Evolutionary conservation across 306 rosid species (phyloP), one percentile per base, ranked within the genome.

Genomic region (Cicer cuneatum): DNA sequence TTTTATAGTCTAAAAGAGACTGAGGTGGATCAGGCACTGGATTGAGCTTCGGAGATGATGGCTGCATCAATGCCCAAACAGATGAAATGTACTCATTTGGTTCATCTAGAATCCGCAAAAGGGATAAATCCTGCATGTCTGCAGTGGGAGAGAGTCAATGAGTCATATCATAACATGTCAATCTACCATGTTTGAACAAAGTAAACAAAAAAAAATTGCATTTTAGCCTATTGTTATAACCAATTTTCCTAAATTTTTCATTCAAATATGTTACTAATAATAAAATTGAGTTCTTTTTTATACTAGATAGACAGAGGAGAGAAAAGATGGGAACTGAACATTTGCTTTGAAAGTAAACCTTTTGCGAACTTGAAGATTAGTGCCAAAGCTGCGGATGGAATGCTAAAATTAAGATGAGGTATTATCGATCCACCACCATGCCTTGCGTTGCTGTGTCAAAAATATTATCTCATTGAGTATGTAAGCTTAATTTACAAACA

Each of bases 351-450:
- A 66, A 74, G 62, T 71, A 58, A 13, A 93, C 98, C 96, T 87
- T 85, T 73, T 37, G 97, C 85, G 73, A 90, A 91, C 71, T 66
- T 80, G 81, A 83, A 81, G 78, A 94, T 83, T 69, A 96, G 95
- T 46, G 82, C 80, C 82, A 94, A 82, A 78, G 90, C 96, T 3
- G 86, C 89, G 76, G 85, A 86, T 12, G 98, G 98, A 83, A 94
- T 90, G 86, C 96, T 91, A 86, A 94, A 94, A 87, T 94, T 94
- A 83, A 94, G 82, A 86, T 94, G 90, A 2, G 98, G 97, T 83
- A 94, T 91, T 67, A 82, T 73, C 7, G 86, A 83, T 72, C 97
- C 96, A 62, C 98, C 96, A 56, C 96, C 88, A 48, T 94, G 97
- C 87, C 90, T 87, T 21, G 98, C 96, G 51, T 94, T 94, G 86